These are phyloP conservation scores for Ceratobasidium sp. DNA, from an alignment of 1,284 basidiomycete genomes.

Conservation along the genomic window DNA sequence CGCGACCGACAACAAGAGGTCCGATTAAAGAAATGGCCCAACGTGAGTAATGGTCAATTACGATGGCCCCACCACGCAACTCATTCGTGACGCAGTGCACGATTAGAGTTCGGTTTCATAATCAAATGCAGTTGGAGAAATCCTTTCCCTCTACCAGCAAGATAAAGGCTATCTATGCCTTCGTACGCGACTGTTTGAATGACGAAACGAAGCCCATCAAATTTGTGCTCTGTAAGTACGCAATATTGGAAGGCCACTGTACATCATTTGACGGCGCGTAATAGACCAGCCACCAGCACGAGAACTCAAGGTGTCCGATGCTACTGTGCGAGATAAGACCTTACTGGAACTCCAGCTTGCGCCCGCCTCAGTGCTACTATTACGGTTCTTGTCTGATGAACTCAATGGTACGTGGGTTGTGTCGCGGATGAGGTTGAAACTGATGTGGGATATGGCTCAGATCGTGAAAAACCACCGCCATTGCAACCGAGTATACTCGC, in stretches of 20 bases:
- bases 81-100: conserved; percentile 65
- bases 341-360: conserved; percentile 78
- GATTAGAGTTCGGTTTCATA: conserved; percentile 82
- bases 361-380: conserved; percentile 79
- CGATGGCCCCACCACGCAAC: neutral
- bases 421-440: neutral
- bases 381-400: conserved; percentile 77
- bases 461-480: conserved; percentile 34
- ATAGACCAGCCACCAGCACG: conserved; percentile 86
- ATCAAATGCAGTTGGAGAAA: conserved; percentile 85
- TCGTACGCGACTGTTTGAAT: conserved; percentile 76
- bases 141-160: conserved; percentile 78
- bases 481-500: conserved; percentile 11
- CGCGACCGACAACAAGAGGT: conserved; percentile 73
- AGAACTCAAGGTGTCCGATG: conserved; percentile 82
- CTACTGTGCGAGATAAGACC: conserved; percentile 70
- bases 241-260: neutral
- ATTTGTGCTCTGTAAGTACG: conserved; percentile 78
- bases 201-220: conserved; percentile 79
- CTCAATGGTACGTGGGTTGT: conserved; percentile 69
- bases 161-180: conserved; percentile 82
- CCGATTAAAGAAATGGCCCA: conserved; percentile 75
- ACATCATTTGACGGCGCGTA: neutral
- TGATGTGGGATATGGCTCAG: neutral
- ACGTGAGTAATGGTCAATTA: conserved; percentile 59